Evolutionary conservation across 2,329 filamentous ascomycete genomes (phyloP), one percentile per base, ranked within the genome.

Genomic region (Alternaria metachromatica): DNA sequence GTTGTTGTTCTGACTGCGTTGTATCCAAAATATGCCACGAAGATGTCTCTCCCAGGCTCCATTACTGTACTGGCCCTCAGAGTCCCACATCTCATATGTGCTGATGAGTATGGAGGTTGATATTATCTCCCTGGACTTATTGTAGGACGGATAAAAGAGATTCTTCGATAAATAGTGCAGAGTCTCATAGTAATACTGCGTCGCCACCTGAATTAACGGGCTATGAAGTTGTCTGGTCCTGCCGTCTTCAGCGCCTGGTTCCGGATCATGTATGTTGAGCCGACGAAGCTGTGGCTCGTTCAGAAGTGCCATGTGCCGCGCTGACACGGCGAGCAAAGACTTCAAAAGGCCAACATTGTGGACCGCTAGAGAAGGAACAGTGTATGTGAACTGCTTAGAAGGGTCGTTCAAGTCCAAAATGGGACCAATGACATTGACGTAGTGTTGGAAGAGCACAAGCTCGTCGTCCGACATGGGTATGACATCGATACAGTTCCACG

Each of bases 21-120:
- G 85, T 15, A 90, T 90, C 86, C 88, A 89, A 66, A 90, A 90
- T 0, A 89, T 87, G 0, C 88, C 88, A 70, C 89, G 87, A 0
- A 90, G 79, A 71, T 90, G 88, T 3, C 87, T 80, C 64, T 90
- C 86, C 88, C 88, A 90, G 48, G 83, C 84, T 75, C 85, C 74
- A 30, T 76, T 71, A 26, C 70, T 73, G 41, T 73, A 72, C 46
- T 72, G 69, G 18, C 84, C 83, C 6, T 84, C 84, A 4, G 84
- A 85, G 56, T 88, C 86, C n/a, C 90, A 84, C 88, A 90, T 90
- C 75, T 90, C 88, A 66, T 90, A 90, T 0, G 87, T 87, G 12
- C 86, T 88, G 28, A 90, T 86, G 15, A 89, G 82, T 0, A 90
- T 78, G 0, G 87, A 84, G 0, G 87, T 90, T 0, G 86, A 85